Percentiles rank a stretch among this genome's conserved stretches.
Conservation (phyloP, 2,329 filamentous ascomycete genomes). For the Beauveria caledonica region DNA sequence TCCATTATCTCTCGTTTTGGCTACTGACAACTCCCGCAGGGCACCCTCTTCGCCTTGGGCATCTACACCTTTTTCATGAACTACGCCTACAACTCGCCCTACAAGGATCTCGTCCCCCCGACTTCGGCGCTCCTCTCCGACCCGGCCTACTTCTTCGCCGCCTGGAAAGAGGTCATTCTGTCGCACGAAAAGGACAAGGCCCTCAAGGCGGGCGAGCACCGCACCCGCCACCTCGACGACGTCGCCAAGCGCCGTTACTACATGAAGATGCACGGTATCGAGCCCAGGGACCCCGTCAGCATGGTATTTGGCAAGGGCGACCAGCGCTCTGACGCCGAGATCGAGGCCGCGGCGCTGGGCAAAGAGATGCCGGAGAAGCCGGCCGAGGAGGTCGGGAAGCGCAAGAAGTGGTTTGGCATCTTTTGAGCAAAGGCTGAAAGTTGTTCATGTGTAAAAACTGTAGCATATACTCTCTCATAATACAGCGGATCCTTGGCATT, state of each 20-base stretch:
- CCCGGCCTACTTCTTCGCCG: slow-evolving; percentile 58
- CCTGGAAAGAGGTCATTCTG: slow-evolving; percentile 63
- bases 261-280: slow-evolving; percentile 76
- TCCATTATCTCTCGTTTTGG: not conserved
- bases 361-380: slow-evolving; percentile 24
- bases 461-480: not conserved
- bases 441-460: not conserved
- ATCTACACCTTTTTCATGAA: slow-evolving; percentile 67
- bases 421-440: slow-evolving; percentile 43
- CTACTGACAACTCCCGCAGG: slow-evolving; percentile 26
- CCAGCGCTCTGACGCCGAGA: slow-evolving; percentile 27
- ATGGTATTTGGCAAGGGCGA: slow-evolving; percentile 33
- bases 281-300: slow-evolving; percentile 49
- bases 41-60: slow-evolving; percentile 62
- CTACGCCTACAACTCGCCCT: slow-evolving; percentile 73
- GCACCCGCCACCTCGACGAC: slow-evolving; percentile 70
- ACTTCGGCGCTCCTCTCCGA: slow-evolving; percentile 59
- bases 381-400: slow-evolving; percentile 25
- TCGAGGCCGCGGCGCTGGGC: slow-evolving; percentile 29
- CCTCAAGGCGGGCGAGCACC: slow-evolving; percentile 59
- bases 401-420: slow-evolving; percentile 77
- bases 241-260: slow-evolving; percentile 80
- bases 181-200: slow-evolving; percentile 69
- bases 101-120: slow-evolving; percentile 67
- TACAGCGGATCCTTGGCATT: not conserved